Evolutionary conservation across 2,329 filamentous ascomycete species (phyloP).

Genomic region (Mariannaea sp.): DNA sequence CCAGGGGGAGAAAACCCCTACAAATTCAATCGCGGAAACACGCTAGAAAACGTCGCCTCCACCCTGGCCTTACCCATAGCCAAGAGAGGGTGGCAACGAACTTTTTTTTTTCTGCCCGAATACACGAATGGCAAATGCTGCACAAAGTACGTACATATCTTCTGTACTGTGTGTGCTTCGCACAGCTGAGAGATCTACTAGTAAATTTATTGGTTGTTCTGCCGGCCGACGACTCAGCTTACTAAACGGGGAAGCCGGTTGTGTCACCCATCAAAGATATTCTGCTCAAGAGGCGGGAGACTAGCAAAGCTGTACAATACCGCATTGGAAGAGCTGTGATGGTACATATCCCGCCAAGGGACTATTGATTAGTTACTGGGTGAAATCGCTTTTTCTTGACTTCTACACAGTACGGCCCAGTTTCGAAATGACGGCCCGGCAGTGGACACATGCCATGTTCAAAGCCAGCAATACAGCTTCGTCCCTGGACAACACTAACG

Average conservation of each 20-base stretch:
- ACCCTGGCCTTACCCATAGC: constrained; percentile 5
- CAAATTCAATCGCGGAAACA: constrained; percentile 26
- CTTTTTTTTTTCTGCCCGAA: constrained; percentile 8
- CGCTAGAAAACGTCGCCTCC: constrained; percentile 32
- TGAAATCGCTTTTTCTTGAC: no score
- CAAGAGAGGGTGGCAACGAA: constrained; percentile 24
- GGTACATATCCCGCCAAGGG: not conserved
- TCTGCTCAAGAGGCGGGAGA: not conserved
- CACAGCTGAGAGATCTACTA: no score
- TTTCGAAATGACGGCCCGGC: no score
- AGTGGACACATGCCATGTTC: no score
- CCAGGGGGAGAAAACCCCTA: constrained; percentile 7
- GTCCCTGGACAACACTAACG: constrained; percentile 6
- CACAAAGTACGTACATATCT: no score
- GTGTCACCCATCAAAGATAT: constrained; percentile 5
- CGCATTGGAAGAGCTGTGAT: not conserved
- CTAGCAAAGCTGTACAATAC: no score
- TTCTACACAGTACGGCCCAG: no score
- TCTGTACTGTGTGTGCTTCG: not conserved
- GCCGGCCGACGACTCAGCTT: not conserved
- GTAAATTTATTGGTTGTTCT: no score
- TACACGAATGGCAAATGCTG: no score
- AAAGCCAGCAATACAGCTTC: not conserved
- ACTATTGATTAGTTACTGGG: no score
- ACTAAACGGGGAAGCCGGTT: constrained; percentile 5